Evolutionary conservation across 371 early-diverging fungal genomes (phyloP), one percentile per base, ranked within the genome.

Genomic region (Coemansia sp.): DNA sequence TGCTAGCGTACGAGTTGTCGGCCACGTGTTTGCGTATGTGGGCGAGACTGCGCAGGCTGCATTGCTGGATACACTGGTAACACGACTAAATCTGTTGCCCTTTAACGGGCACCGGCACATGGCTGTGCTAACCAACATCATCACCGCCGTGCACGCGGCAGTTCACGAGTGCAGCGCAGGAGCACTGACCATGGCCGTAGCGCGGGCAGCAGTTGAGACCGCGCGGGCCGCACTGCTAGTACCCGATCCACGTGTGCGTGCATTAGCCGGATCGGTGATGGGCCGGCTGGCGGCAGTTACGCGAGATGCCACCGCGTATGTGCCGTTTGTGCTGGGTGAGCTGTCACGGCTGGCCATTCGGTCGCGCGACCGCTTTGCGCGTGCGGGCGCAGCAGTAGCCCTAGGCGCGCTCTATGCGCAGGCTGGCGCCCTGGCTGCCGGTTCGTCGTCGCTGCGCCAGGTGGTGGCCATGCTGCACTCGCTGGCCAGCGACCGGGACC

Each of bases 381-480:
- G 97, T 7, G 93, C 97, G 0, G 97, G 98, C 3, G 87, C 90
- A 16, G 91, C 94, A 0, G 81, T 96, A 2, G 96, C 95, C 0
- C 84, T 98, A 31, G 96, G 96, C 0, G 88, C 89, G 47, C 90
- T 97, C 35, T 91, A 94, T 67, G 84, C 87, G 20, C 86, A 90
- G 57, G 91, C 94, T 4, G 97, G 98, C 0, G 89, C 94, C 4
- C 89, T 96, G 86, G 92, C 92, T 4, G 93, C 93, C 0, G 86
- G 41, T 2, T 40, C 88, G 12, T 79, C 86, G 1, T 92, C 94
- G 67, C 70, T 98, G 31, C 87, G 90, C 39, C 93, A 93, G 1
- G 88, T 94, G 10, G 92, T 96, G 4, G 94, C 92, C 4, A 87
- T 97, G 54, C 76, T 98, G 54, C 84, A 94, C 7, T 93, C 96